Conservation (phyloP, 1,284 basidiomycete genomes). For the Malassezia slooffiae region DNA sequence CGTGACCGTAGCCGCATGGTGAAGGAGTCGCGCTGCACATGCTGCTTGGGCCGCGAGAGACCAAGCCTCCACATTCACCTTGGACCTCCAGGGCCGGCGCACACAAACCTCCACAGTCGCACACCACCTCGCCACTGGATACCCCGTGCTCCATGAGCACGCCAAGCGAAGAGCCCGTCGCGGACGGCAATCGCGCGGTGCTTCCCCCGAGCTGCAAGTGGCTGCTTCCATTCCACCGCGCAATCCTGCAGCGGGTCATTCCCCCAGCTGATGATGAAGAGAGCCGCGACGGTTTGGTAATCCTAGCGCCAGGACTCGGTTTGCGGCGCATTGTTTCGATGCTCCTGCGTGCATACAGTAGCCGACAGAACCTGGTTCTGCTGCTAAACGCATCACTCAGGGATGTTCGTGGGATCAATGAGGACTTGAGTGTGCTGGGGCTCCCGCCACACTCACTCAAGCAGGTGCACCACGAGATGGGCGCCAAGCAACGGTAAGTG, state of each 20-base stretch:
- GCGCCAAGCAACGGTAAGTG: constrained; percentile 59
- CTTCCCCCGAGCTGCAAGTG: constrained; percentile 6
- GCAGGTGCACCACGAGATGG: constrained; percentile 72
- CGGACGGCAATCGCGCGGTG: no score
- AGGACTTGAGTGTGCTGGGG: constrained; percentile 83
- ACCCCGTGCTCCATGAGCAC: no score
- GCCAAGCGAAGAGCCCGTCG: no score
- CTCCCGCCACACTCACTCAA: constrained; percentile 74
- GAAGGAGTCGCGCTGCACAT: no score
- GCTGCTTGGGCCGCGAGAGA: no score
- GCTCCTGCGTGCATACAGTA: constrained; percentile 66
- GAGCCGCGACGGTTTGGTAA: constrained; percentile 50
- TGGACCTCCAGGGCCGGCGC: no score
- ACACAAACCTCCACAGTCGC: no score
- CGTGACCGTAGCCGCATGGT: no score
- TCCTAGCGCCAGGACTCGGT: constrained; percentile 38
- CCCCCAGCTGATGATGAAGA: constrained; percentile 31
- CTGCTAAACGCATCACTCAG: constrained; percentile 69
- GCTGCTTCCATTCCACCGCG: constrained; percentile 38
- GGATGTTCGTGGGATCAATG: constrained; percentile 80
- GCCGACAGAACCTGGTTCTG: constrained; percentile 70
- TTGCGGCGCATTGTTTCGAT: constrained; percentile 36
- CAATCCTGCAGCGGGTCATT: constrained; percentile 33
- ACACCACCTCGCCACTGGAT: no score
- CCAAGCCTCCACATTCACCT: no score